These are phyloP conservation scores for Fusarium solani-melongenae DNA, from an alignment of 2,329 filamentous ascomycete genomes.

Conservation along the genomic window DNA sequence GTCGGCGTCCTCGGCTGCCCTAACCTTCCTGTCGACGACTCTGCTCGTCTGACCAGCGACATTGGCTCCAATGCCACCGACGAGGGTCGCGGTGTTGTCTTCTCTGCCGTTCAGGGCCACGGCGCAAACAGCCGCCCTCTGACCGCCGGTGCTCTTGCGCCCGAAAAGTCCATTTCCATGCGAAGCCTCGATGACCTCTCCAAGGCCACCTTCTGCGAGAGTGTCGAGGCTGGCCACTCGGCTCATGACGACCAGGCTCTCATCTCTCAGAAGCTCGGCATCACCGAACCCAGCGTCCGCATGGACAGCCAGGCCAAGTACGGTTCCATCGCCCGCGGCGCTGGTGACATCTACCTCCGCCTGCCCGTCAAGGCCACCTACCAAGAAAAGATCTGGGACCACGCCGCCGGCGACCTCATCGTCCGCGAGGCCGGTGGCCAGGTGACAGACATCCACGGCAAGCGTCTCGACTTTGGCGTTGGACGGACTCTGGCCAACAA, in stretches of 20 bases:
- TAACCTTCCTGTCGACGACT: constrained; percentile 90
- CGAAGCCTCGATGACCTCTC: constrained; percentile 78
- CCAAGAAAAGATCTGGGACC: constrained; percentile 99
- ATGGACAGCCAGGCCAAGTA: constrained; percentile 99
- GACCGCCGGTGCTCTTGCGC: constrained; percentile 59
- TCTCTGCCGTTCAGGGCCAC: constrained; percentile 82
- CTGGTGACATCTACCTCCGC: constrained; percentile 93
- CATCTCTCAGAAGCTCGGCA: constrained; percentile 84
- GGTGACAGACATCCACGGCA: constrained; percentile 90
- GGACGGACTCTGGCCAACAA: constrained; percentile 90
- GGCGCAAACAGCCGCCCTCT: constrained; percentile 86
- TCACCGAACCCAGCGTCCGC: constrained; percentile 87
- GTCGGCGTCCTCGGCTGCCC: constrained; percentile 96
- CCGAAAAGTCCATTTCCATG: constrained; percentile 79
- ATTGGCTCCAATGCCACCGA: constrained; percentile 81
- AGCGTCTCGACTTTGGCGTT: constrained; percentile 84
- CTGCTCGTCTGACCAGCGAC: constrained; percentile 66
- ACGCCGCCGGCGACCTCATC: constrained; percentile 93
- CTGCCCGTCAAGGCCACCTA: constrained; percentile 88
- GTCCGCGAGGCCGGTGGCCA: constrained; percentile 93
- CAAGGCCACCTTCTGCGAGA: constrained; percentile 93
- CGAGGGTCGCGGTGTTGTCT: constrained; percentile 84
- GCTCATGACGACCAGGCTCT: constrained; percentile 87
- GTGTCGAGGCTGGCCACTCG: constrained; percentile 92
- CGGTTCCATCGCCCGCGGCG: constrained; percentile 91